Base-by-base conservation (phyloP, 2,329 filamentous ascomycete species). In the Penicillium sp. region DNA sequence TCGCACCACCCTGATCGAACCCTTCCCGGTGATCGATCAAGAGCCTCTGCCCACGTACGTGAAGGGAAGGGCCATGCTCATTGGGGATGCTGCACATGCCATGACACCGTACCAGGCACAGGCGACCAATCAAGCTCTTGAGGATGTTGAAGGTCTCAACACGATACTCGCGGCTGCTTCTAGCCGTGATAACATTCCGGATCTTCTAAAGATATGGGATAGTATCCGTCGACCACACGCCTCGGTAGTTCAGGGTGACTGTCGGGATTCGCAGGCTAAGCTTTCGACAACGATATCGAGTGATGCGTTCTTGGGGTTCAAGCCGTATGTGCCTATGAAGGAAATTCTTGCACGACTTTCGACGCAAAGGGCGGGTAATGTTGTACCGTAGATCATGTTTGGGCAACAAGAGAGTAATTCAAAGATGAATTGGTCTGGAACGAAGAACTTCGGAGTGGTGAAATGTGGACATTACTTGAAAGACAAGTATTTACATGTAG, bases 101-200 rank as follows among this genome's bases (percentile, higher is more conserved):
- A 65, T 54, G 23, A 55, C 65, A 16, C 64, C 64, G 25, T 63
- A 77, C 53, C 77, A 78, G 54, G 76, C 72, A 11, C 77, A 77
- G 59, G 75, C 71, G 0, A 75, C 67, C 10, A 71, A 71, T 0
- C 74, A 75, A 48, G 69, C 68, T 0, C 67, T 77, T 33, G 75
- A 77, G 60, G 75, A 78, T 51, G 75, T 66, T 1, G 61, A 69
- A 3, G 72, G 70, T 13, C 61, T 77, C 0, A 73, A 68, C 4
- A 65, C 69, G 2, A 57, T 70, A 0, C 60, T 77, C 45, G 44
- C 14, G n/a, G 13, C 19, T 47, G 44, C n/a, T 31, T 27, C 25
- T 19, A 31, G n/a, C 25, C 25, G 23, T 27, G n/a, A 47, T 31
- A 47, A 10, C 14, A 47, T 47, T 11, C 27, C 44, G n/a, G 44